Percentiles rank a stretch among this genome's conserved stretches.
These are phyloP conservation scores for Magnolia sinica DNA, from an alignment of 164 flowering plant species.

Conservation along the genomic window DNA sequence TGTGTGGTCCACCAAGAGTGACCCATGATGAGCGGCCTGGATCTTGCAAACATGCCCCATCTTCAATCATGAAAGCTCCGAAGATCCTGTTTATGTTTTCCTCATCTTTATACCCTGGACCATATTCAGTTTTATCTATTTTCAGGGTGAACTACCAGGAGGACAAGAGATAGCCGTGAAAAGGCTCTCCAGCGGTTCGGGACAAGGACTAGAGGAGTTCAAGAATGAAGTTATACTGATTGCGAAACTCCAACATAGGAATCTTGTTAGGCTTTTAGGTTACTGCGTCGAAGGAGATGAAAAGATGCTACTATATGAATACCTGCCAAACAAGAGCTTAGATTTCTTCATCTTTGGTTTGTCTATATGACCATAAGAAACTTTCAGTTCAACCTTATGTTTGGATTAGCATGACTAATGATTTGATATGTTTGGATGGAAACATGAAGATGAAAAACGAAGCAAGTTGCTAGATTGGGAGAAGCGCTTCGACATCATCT, in stretches of 20 bases:
- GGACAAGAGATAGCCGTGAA: constrained; percentile 40
- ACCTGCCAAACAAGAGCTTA: constrained; percentile 31
- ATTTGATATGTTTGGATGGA: too few species aligned
- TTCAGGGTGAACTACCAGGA: constrained; percentile 26
- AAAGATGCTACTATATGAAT: constrained; percentile 39
- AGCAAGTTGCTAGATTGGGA: constrained; percentile 19
- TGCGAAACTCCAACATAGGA: constrained; percentile 40
- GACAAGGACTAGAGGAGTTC: constrained; percentile 35
- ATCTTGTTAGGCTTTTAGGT: constrained; percentile 37
- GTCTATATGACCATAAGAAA: neutral
- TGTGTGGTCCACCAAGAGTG: too few species aligned
- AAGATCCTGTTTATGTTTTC: too few species aligned
- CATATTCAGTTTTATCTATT: neutral
- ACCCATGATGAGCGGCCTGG: too few species aligned
- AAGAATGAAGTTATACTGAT: constrained; percentile 30
- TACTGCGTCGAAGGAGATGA: constrained; percentile 32
- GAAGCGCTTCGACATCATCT: constrained; percentile 22
- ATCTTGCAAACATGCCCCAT: too few species aligned
- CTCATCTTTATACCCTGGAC: too few species aligned
- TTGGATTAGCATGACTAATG: too few species aligned
- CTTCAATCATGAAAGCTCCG: too few species aligned
- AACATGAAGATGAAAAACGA: neutral
- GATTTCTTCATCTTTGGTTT: constrained; percentile 27
- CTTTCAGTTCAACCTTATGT: too few species aligned
- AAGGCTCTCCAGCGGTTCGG: constrained; percentile 30